These are phyloP conservation scores for Epithemia pelagica DNA, from an alignment of 108 stramenopile species.

Conservation along the genomic window DNA sequence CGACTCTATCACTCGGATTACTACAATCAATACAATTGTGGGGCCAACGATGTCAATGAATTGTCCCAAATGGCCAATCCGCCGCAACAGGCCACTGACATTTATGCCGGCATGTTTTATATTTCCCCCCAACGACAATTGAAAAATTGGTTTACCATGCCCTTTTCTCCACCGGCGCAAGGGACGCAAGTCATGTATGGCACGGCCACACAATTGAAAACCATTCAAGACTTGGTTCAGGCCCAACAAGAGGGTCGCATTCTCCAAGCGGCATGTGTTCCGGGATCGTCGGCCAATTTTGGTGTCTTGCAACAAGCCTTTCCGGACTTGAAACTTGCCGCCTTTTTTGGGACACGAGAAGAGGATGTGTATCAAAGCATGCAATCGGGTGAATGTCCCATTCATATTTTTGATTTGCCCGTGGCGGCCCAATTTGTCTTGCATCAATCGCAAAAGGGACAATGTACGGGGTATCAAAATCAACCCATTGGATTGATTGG, in stretches of 20 bases:
- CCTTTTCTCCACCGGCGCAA: slow-evolving; percentile 17
- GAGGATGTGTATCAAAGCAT: slow-evolving; percentile 16
- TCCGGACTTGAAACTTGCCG: slow-evolving; percentile 14
- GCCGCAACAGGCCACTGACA: slow-evolving; percentile 16
- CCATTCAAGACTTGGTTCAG: slow-evolving; percentile 11
- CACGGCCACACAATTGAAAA: slow-evolving; percentile 11
- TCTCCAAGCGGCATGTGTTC: slow-evolving; percentile 5
- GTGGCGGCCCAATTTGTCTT: slow-evolving; percentile 19
- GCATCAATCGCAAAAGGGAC: slow-evolving; percentile 7
- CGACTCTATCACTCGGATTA: slow-evolving; percentile 9
- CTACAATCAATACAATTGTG: slow-evolving; percentile 22
- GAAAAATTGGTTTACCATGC: slow-evolving; percentile 18
- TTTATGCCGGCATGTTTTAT: slow-evolving; percentile 25
- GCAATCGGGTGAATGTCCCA: slow-evolving; percentile 5
- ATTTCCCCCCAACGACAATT: slow-evolving; percentile 17
- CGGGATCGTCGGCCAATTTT: slow-evolving; percentile 6
- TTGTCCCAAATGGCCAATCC: too few relatives aligned
- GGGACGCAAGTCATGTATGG: slow-evolving; percentile 25
- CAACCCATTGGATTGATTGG: slow-evolving; percentile 24
- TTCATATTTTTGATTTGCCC: slow-evolving; percentile 16
- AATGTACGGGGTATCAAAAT: slow-evolving; percentile 9
- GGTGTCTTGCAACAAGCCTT: slow-evolving; percentile 11
- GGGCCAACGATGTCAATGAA: slow-evolving; percentile 27
- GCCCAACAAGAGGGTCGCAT: too few relatives aligned
- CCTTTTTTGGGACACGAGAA: slow-evolving; percentile 3